Base-by-base conservation (phyloP, 495 filamentous ascomycete genomes). In the Neurospora sp. region DNA sequence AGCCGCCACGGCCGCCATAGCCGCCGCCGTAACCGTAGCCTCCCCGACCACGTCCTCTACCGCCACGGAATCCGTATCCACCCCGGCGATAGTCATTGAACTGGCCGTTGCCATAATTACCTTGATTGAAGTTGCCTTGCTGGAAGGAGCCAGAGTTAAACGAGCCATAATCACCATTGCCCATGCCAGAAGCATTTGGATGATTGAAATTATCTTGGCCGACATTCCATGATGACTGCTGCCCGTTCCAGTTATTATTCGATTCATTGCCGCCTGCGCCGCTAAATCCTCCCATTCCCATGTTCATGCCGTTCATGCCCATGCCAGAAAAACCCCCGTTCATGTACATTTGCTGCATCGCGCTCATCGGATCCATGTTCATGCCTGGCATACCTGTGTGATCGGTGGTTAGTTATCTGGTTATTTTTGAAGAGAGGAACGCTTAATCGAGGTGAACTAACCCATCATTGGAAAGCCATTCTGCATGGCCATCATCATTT, bases 261-360 rank as follows among this genome's bases (percentile, higher is more conserved):
- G 87, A 81, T 79, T 85, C 83, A 73, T 77, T 78, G 23, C 90
- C 89, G 87, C 89, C 54, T 62, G 54, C 54, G 54, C 54, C 54
- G 54, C 54, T 62, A 62, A 62, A 94, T 77, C 90, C 92, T 84
- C 90, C 92, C 89, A 91, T 90, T 78, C 90, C 90, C 92, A 96
- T 92, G 85, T 90, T 92, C 92, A 94, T 94, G 86, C 91, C 91
- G 89, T 90, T 91, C 91, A 95, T 95, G 88, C 91, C 92, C 92
- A 94, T 94, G 85, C 90, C 90, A 81, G 88, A 88, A 80, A 88
- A 95, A 73, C 91, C 92, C 82, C 92, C 91, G 79, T 83, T 88
- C 86, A 89, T 88, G 88, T 92, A 93, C 91, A 96, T 95, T 81
- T 96, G 92, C 89, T 93, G 92, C 84, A 86, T 86, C 27, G 54